Evolutionary conservation across 345 rosid species (phyloP), one percentile per base, ranked within the genome.

Genomic region (Clarkia xantiana): DNA sequence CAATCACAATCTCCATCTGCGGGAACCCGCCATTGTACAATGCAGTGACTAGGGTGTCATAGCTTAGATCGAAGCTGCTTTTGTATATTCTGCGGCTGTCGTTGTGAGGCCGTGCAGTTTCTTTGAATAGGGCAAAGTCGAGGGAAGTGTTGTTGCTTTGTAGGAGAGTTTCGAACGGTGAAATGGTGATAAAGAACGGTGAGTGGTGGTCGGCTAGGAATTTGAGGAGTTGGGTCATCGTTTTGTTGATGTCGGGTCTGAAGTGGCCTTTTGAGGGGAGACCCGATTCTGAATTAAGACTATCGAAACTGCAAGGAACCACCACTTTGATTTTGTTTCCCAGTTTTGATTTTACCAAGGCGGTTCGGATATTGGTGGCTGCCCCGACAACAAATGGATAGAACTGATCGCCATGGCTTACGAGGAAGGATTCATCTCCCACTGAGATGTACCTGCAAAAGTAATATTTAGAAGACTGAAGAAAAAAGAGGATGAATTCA

Each of bases 401-500:
- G 71, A 76, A 89, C 57, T 75, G 86, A 53, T 82, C 75, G 6
- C 80, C 76, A 46, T 82, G 71, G 51, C 73, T 73, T 52, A 18
- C 73, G 23, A 63, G 82, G 73, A 89, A 85, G 18, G 95, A 84
- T 45, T 89, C 97, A 53, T 89, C 87, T 54, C 97, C 95, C 54
- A 85, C 74, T 42, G 94, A 81, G 63, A 89, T 66, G 40, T 82
- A 75, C 77, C 95, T 89, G 71, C 8, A 6, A 22, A 22, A 7
- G 0, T 1, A 7, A 0, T 13, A 16, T 8, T 45, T 1, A 16
- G 2, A 8, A 10, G 10, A 10, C 17, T n/a, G n/a, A n/a, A n/a
- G n/a, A n/a, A n/a, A n/a, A n/a, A n/a, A n/a, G n/a, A n/a, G n/a
- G n/a, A n/a, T n/a, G n/a, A n/a, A n/a, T n/a, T n/a, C n/a, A n/a